phyloP scores from a whole-genome alignment of 2,329 filamentous ascomycete species.

The Fusarium bactridioides region DNA sequence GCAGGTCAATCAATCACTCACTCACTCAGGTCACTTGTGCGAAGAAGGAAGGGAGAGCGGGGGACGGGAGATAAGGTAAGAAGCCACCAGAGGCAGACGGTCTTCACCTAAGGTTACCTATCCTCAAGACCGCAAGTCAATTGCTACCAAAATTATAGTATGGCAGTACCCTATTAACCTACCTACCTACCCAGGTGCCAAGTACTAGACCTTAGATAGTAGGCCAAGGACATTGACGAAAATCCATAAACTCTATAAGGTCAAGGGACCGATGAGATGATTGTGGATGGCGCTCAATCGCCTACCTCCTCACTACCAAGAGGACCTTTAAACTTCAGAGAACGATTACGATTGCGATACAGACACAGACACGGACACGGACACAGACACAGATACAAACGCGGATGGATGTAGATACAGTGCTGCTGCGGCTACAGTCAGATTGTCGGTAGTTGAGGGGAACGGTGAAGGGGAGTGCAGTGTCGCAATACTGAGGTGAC shows the following conservation, averaged over 20 bases:
- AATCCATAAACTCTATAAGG: conserved; percentile 23
- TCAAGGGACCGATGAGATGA: conserved; percentile 24
- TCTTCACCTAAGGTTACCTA: not conserved
- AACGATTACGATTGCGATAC: not conserved
- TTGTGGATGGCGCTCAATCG: conserved; percentile 14
- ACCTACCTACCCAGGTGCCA: not conserved
- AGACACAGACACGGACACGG: not conserved
- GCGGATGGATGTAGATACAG: not conserved
- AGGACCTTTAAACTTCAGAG: not conserved
- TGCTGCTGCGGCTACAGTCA: not conserved
- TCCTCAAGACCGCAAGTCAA: conserved; percentile 6
- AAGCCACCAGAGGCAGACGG: conserved; percentile 15
- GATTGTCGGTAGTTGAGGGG: conserved; percentile 12
- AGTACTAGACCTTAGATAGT: not conserved
- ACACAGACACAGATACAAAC: not conserved
- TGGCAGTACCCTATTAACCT: not conserved
- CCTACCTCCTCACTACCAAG: not conserved
- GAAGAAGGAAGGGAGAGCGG: conserved; percentile 21
- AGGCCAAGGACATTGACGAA: not conserved
- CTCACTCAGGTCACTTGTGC: not conserved
- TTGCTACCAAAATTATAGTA: conserved; percentile 3
- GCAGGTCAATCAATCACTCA: conserved; percentile 15
- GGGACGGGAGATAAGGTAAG: conserved; percentile 36
- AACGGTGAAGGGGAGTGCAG: conserved; percentile 16
- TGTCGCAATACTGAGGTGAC: conserved; percentile 11